A percentile compares a stretch with the other conserved stretches of the same genome.
Conservation (phyloP, 1,284 basidiomycete species). For the Blastosporella zonata region DNA sequence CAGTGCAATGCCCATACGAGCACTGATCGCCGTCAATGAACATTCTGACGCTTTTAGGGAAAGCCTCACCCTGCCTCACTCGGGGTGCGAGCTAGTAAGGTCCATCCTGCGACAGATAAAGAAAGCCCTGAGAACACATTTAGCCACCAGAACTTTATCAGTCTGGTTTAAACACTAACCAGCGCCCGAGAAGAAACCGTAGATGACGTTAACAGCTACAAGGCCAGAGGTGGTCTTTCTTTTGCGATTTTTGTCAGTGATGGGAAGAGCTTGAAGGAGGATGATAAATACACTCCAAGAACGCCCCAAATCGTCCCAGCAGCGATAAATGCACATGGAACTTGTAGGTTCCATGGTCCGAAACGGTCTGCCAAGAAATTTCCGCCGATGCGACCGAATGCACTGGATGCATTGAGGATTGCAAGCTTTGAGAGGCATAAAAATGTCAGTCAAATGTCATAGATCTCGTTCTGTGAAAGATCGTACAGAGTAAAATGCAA, state of each 20-base stretch:
- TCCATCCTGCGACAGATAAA: slow-evolving; percentile 18
- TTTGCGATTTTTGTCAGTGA: slow-evolving; percentile 2
- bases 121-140: slow-evolving; percentile 20
- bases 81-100: slow-evolving; percentile 21
- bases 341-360: slow-evolving; percentile 23
- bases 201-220: slow-evolving; percentile 22
- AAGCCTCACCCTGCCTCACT: slow-evolving; percentile 25
- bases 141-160: background rate
- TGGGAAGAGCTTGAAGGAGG: too few relatives aligned
- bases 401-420: slow-evolving; percentile 24
- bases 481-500: slow-evolving; percentile 27
- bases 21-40: slow-evolving; percentile 11
- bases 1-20: slow-evolving; percentile 21
- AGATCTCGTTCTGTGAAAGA: background rate
- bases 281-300: slow-evolving; percentile 21
- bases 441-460: background rate
- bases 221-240: slow-evolving; percentile 22
- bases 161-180: slow-evolving; percentile 15
- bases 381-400: slow-evolving; percentile 22
- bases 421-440: slow-evolving; percentile 17
- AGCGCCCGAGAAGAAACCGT: slow-evolving; percentile 26
- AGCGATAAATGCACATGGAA: slow-evolving; percentile 17
- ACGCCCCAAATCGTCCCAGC: slow-evolving; percentile 24
- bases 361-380: slow-evolving; percentile 24
- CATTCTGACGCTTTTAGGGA: background rate